Base-by-base conservation (phyloP, 177 flowering plant species). In the Vitis hybrid region DNA sequence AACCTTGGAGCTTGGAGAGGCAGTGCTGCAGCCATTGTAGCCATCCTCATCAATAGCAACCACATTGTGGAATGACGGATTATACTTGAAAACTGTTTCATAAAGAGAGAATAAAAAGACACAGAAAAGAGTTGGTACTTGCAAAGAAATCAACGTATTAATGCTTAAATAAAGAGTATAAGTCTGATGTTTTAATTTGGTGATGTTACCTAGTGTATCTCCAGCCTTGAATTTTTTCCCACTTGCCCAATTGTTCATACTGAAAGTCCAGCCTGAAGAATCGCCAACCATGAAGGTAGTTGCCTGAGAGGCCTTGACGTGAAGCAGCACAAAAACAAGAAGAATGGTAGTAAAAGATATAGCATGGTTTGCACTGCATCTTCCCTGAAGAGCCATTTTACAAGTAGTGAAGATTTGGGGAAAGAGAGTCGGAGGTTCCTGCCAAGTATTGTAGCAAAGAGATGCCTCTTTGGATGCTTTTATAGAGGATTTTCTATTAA, bases 161-260 rank as follows among this genome's bases (percentile, higher is more conserved):
- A 22, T 22, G 26, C 26, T 22, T 22, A 22, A 22, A 22, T 22
- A 22, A 22, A 22, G 26, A 22, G 26, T 22, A 22, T 22, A 22
- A 22, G 26, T 22, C 26, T 0, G 26, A 62, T 20, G 52, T 4
- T 13, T 50, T 9, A 10, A 18, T 5, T 1, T 7, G 13, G 4
- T 1, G 29, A 7, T 51, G 11, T 53, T 71, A 78, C 81, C 20
- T 0, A 78, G 68, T 11, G 16, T 49, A 62, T 78, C 81, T 0
- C 78, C 81, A 7, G 76, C 76, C 26, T 53, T 72, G 66, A 78
- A 75, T 1, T 33, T 55, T 64, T 78, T 78, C 22, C 66, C 78
- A 0, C 63, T 48, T 1, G 73, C 2, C 81, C 81, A 78, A 7
- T 8, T 22, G 1, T 16, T 29, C 1, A 65, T 50, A 7, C 16